Base-by-base conservation (phyloP, 352 stramenopile species). In the Globisporangium recalcitrans region DNA sequence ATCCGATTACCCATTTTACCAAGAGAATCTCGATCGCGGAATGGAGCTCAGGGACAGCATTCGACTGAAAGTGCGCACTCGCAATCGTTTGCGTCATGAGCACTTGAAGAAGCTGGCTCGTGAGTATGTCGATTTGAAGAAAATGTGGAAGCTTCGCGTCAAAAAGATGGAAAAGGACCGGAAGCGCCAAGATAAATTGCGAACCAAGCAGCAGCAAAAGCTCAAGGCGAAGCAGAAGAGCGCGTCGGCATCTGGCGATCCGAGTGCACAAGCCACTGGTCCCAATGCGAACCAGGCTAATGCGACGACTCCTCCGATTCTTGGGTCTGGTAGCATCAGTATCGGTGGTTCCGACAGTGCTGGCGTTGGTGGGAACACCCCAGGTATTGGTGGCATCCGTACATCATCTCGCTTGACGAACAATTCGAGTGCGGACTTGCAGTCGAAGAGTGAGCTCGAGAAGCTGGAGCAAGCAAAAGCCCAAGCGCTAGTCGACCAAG, bases 91-190 rank as follows among this genome's bases (percentile, higher is more conserved):
- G 52, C 81, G 83, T n/a, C 65, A 91, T 60, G 78, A 90, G 24
- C 73, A 85, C 34, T 64, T 92, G 55, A 87, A 87, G 27, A 80
- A 74, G 32, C 71, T 94, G 5, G 85, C 87, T 6, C 72, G 80
- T 19, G 87, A 95, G 26, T 95, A 92, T 44, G 64, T 93, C 6
- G 80, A 93, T 14, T 58, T 93, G 44, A 91, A 94, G 48, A 90
- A 88, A 57, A 61, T 72, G 19, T 95, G 87, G 87, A 91, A 91
- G 58, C 44, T 78, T n/a, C 81, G 83, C 24, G 83, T 95, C 31
- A 95, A 94, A 63, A 89, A 80, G 58, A 76, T 95, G 53, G 87
- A 95, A 61, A 95, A 95, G 60, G 87, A 92, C 55, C 78, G 85
- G 14, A 95, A 95, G 56, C 81, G 83, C 1, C 82, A 91, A 67